A percentile compares a stretch with the other conserved stretches of the same genome.
Evolutionary conservation across 2,329 filamentous ascomycete genomes (phyloP).

Genomic region (Calonectria naviculata): DNA sequence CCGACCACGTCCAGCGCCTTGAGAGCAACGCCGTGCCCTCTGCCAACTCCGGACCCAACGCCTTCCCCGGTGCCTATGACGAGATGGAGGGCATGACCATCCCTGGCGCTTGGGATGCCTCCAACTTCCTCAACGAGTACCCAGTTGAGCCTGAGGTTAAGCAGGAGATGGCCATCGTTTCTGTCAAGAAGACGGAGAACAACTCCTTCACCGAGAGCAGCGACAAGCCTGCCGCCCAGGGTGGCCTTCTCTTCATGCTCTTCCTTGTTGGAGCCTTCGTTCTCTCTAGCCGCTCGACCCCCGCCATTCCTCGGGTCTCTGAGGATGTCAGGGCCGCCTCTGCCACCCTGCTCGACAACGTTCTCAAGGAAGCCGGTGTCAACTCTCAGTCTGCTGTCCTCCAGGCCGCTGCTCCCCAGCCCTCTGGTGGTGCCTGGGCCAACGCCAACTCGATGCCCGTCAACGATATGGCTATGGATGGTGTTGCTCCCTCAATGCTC

Average conservation of each 20-base stretch:
- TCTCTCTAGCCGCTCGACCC: slow-evolving; percentile 82
- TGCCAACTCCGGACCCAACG: slow-evolving; percentile 60
- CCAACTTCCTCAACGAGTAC: slow-evolving; percentile 78
- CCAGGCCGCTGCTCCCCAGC: slow-evolving; percentile 60
- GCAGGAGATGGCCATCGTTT: slow-evolving; percentile 66
- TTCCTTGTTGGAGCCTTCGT: slow-evolving; percentile 97
- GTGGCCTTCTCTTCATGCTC: slow-evolving; percentile 90
- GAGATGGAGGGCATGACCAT: slow-evolving; percentile 89
- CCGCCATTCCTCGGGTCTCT: slow-evolving; percentile 80
- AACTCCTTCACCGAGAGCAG: slow-evolving; percentile 55
- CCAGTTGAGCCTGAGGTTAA: slow-evolving; percentile 71
- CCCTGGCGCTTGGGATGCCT: slow-evolving; percentile 84
- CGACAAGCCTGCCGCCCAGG: slow-evolving; percentile 78
- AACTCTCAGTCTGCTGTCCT: slow-evolving; percentile 54
- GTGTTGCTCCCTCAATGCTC: slow-evolving; percentile 68
- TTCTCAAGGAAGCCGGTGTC: slow-evolving; percentile 84
- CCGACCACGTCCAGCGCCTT: slow-evolving; percentile 76
- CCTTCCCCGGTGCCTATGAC: slow-evolving; percentile 77
- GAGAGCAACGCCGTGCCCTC: slow-evolving; percentile 66
- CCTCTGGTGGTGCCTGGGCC: slow-evolving; percentile 56
- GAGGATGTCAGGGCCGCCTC: slow-evolving; percentile 85
- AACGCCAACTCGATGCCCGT: slow-evolving; percentile 56
- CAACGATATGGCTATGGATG: slow-evolving; percentile 49
- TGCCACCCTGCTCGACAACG: slow-evolving; percentile 80
- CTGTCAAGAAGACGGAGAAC: slow-evolving; percentile 61